phyloP scores from a whole-genome alignment of 2,329 filamentous ascomycete genomes.

The Fusarium circinatum region DNA sequence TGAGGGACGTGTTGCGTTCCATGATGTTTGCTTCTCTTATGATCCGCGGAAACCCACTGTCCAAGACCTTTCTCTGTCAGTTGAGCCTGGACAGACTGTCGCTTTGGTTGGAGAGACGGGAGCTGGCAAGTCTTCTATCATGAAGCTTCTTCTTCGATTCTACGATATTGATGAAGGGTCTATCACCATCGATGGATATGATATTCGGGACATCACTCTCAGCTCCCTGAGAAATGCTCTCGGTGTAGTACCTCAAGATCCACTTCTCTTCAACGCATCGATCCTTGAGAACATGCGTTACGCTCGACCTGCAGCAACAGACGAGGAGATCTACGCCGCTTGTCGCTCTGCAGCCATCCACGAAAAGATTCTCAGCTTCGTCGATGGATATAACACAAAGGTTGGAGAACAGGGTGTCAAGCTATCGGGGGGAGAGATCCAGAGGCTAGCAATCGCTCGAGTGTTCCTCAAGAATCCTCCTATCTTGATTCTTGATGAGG shows the following conservation, averaged over 20 bases:
- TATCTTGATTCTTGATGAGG: constrained; percentile 75
- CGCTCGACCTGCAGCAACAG: constrained; percentile 67
- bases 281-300: constrained; percentile 74
- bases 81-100: constrained; percentile 63
- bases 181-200: constrained; percentile 68
- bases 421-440: constrained; percentile 65
- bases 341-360: constrained; percentile 72
- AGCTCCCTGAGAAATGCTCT: constrained; percentile 67
- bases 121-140: constrained; percentile 69
- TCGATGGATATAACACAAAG: constrained; percentile 59
- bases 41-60: constrained; percentile 63
- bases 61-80: constrained; percentile 58
- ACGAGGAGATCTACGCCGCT: constrained; percentile 68
- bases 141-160: constrained; percentile 69
- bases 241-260: constrained; percentile 73
- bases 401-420: constrained; percentile 68
- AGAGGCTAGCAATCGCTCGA: constrained; percentile 65
- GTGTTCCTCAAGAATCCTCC: constrained; percentile 64
- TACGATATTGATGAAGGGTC: constrained; percentile 66
- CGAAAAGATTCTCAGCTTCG: constrained; percentile 69
- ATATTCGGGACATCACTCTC: constrained; percentile 68
- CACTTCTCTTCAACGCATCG: constrained; percentile 71
- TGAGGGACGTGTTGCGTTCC: constrained; percentile 62
- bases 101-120: constrained; percentile 72
- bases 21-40: constrained; percentile 66